Conservation (phyloP, 208 protist genomes). For the Trichomonas tenax region DNA sequence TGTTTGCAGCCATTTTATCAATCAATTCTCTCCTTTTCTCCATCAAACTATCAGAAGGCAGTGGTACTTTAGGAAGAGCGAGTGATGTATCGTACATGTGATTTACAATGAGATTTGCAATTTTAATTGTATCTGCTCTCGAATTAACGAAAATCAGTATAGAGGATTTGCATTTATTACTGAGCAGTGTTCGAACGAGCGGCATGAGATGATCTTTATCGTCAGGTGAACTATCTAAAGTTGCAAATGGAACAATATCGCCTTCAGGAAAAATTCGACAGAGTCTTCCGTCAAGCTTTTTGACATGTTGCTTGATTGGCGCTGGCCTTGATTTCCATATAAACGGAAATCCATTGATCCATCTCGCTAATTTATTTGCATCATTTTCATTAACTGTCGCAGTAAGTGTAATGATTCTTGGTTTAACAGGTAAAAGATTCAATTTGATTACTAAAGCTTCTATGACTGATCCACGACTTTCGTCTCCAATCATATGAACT, state of each 20-base stretch:
- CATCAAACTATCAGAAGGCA: background rate
- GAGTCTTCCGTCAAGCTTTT: background rate
- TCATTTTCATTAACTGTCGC: background rate
- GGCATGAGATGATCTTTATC: background rate
- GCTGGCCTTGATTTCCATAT: background rate
- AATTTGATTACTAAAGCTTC: background rate
- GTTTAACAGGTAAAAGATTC: background rate
- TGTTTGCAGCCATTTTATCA: background rate
- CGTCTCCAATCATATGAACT: conserved; percentile 1
- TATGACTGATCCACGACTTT: background rate
- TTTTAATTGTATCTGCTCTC: background rate
- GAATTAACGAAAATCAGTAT: conserved; percentile 3
- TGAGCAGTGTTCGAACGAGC: background rate
- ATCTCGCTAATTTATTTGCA: background rate
- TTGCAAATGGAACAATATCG: background rate
- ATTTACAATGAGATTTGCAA: background rate
- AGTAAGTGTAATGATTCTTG: background rate
- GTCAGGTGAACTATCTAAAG: background rate
- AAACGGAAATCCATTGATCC: background rate
- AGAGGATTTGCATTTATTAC: background rate
- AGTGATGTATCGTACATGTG: background rate
- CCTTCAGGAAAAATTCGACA: background rate
- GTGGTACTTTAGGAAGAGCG: background rate
- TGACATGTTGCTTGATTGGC: background rate
- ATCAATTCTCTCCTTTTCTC: background rate